phyloP scores from a whole-genome alignment of 1,139 yeast genomes.

The Saccharomyces hybrid region DNA sequence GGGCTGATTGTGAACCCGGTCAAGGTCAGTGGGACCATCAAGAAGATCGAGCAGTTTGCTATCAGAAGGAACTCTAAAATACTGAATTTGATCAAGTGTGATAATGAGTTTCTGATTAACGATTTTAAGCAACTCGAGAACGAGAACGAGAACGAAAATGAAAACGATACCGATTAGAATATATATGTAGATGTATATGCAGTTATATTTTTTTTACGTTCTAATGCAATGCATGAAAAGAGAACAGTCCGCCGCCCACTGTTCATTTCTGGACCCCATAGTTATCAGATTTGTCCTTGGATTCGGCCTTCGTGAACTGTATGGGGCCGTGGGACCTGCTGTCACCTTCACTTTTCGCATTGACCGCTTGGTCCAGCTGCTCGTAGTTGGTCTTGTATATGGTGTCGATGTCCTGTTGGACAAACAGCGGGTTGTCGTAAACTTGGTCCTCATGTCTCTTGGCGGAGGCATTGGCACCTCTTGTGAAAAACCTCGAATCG shows the following conservation, averaged over 20 bases:
- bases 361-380: slow-evolving; percentile 25
- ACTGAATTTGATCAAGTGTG: slow-evolving; percentile 27
- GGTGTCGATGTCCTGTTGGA: slow-evolving; percentile 43
- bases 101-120: slow-evolving; percentile 8
- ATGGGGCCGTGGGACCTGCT: slow-evolving; percentile 41
- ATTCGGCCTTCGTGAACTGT: slow-evolving; percentile 42
- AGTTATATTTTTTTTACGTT: neutral
- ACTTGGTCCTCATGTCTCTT: slow-evolving; percentile 42
- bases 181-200: neutral
- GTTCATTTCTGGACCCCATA: slow-evolving; percentile 19
- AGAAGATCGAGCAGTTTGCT: slow-evolving; percentile 68
- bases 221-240: neutral
- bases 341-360: slow-evolving; percentile 29
- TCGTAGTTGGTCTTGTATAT: slow-evolving; percentile 39
- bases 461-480: slow-evolving; percentile 37
- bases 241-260: neutral
- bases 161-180: neutral
- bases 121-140: slow-evolving; percentile 13
- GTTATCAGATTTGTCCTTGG: slow-evolving; percentile 19
- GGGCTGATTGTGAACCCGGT: slow-evolving; percentile 53
- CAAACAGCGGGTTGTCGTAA: slow-evolving; percentile 52
- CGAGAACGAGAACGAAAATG: slow-evolving; percentile 9
- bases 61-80: slow-evolving; percentile 40
- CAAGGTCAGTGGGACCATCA: slow-evolving; percentile 82
- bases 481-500: slow-evolving; percentile 49